Conservation (phyloP, 2,329 filamentous ascomycete genomes). For the Hypoxylon rubiginosum region DNA sequence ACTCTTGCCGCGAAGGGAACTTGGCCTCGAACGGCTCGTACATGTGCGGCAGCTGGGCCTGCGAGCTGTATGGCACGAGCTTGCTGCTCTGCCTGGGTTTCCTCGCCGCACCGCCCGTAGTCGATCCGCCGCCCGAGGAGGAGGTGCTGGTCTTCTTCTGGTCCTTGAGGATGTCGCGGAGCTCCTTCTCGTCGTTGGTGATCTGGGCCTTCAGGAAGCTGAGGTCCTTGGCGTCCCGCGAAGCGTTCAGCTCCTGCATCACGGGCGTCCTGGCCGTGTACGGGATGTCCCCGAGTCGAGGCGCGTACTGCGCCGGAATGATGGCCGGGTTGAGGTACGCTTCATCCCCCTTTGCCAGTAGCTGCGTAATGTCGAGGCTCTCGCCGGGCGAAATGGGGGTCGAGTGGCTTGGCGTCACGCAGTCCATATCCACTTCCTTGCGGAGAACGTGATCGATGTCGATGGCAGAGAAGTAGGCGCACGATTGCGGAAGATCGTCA, state of each 20-base stretch:
- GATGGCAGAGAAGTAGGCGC: slow-evolving; percentile 94
- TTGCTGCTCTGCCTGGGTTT: slow-evolving; percentile 44
- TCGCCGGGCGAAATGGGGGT: slow-evolving; percentile 86
- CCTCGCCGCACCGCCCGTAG: slow-evolving; percentile 15
- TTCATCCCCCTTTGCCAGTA: slow-evolving; percentile 78
- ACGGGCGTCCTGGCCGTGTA: slow-evolving; percentile 83
- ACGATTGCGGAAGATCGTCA: slow-evolving; percentile 91
- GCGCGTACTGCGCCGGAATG: slow-evolving; percentile 65
- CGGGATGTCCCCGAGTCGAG: slow-evolving; percentile 70
- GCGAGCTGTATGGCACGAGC: slow-evolving; percentile 55
- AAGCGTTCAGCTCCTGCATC: slow-evolving; percentile 77
- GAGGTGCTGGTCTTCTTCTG: slow-evolving; percentile 56
- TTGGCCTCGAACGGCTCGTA: slow-evolving; percentile 57
- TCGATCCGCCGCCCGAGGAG: slow-evolving; percentile 35
- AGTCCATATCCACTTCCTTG: slow-evolving; percentile 99
- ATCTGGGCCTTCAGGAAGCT: slow-evolving; percentile 89
- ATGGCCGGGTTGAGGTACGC: slow-evolving; percentile 78
- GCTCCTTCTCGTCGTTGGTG: slow-evolving; percentile 77
- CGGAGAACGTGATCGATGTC: slow-evolving; percentile 96
- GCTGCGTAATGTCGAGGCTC: slow-evolving; percentile 82
- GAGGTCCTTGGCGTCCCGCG: slow-evolving; percentile 60
- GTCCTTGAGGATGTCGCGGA: slow-evolving; percentile 78
- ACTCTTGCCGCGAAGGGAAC: slow-evolving; percentile 45
- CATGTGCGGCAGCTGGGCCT: slow-evolving; percentile 55
- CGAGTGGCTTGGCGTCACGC: slow-evolving; percentile 88